Evolutionary conservation across 2,329 filamentous ascomycete species (phyloP), one percentile per base, ranked within the genome.

Genomic region (Pseudogymnoascus sp.): DNA sequence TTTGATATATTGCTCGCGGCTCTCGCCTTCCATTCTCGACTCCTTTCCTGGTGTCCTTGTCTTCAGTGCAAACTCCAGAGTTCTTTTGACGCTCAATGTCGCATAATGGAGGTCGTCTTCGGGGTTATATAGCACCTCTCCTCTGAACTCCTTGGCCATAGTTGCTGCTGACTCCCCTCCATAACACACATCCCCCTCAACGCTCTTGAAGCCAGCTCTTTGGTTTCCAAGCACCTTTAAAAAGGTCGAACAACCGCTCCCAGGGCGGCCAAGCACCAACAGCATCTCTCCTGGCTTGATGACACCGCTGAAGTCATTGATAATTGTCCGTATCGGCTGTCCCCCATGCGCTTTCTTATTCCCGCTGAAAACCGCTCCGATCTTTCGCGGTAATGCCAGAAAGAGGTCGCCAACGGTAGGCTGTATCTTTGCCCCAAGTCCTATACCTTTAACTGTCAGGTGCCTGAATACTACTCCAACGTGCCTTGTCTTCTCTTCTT

Each of bases 261-360:
- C 72, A 15, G 73, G 72, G 40, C 71, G 64, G 7, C 73, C 72
- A 10, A 74, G 67, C 0, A 74, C 72, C 10, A 74, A 62, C 3
- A 73, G 83, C 91, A 96, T 96, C 78, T 96, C 92, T 0, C 92
- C 93, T 0, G 91, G 89, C 67, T 87, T 86, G 64, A 86, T 84
- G 1, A 89, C 81, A 33, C 88, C 89, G 61, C 80, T 64, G 21
- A 64, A 63, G 42, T 64, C 44, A 28, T 64, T 63, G 42, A 64
- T 62, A n/a, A 64, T 63, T 38, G 63, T 64, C n/a, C 64, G 40
- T 28, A 65, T 57, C 8, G 64, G 64, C 3, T 50, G 62, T n/a
- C 47, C 47, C 3, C 50, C 53, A 13, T 28, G 26, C 9, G 42
- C 21, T 21, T 38, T 64, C 53, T 65, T 65, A 26, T 50, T 26